Base-by-base conservation (phyloP, 2,329 filamentous ascomycete species). In the Colletotrichum godetiae region DNA sequence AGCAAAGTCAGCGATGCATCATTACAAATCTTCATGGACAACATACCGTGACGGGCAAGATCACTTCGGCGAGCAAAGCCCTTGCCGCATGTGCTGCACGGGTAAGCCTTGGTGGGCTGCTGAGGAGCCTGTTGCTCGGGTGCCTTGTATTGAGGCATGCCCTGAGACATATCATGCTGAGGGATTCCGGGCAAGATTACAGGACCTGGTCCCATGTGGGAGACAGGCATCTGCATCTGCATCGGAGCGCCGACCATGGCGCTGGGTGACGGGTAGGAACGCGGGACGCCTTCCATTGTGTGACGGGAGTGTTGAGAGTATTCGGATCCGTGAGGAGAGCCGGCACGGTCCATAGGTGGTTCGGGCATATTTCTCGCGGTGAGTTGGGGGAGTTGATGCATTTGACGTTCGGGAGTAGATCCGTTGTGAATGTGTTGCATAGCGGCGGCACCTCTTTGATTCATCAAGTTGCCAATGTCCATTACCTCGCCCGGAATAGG, bases 61-160 rank as follows among this genome's bases (percentile, higher is more conserved):
- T 99, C 97, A 84, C 96, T 98, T 76, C 97, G 90, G 79, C 97
- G 89, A 65, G 97, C 97, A 81, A 99, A 99, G 29, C 93, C 93
- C 84, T 98, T 98, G 71, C 89, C 90, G 82, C 97, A 99, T 4
- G 93, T 96, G 76, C 92, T 93, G 85, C 97, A 99, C 27, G 95
- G 92, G 80, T 97, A 76, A 12, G 74, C 74, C 60, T 76, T 76
- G n/a, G 67, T 42, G 22, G 71, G 73, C 58, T 75, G 74, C 53
- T 75, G 74, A 8, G 60, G 46, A 27, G 46, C 56, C 68, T 68
- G 68, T 37, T 68, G 72, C 53, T 69, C 75, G 35, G 67, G 75
- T 63, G 79, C 65, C 68, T 73, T 74, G 65, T 73, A 75, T 15
- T 73, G 73, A 27, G 64, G 76, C 72, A 83, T 76, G 6, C 77